Evolutionary conservation across 208 protist species (phyloP).

Genomic region (Crithidia fasciculata): DNA sequence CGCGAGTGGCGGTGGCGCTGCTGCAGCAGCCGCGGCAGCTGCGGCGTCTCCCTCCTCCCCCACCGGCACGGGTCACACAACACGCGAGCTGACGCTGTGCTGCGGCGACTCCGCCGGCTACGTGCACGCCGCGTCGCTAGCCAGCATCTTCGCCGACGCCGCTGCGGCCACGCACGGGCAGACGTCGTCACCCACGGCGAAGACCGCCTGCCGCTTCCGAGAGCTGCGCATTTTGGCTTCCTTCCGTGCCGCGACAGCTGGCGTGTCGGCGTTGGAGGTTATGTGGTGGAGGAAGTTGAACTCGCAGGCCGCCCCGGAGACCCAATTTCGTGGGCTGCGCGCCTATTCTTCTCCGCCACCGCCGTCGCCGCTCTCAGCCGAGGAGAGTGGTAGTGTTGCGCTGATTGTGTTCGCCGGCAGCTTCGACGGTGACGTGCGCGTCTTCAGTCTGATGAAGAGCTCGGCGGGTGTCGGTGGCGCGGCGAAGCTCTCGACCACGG

Average conservation of each 20-base stretch:
- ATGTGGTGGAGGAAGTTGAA: background rate
- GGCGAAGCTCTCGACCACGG: background rate
- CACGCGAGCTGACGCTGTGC: slow-evolving; percentile 13
- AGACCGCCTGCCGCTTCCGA: too few relatives aligned
- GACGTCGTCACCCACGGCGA: too few relatives aligned
- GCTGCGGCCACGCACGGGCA: background rate
- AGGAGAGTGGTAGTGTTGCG: too few relatives aligned
- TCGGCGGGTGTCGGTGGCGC: background rate
- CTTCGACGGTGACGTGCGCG: slow-evolving; percentile 66
- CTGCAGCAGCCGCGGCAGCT: background rate
- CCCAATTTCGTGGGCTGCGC: too few relatives aligned
- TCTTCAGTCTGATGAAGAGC: slow-evolving; percentile 46
- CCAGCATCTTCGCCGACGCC: slow-evolving; percentile 11
- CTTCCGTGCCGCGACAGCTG: slow-evolving; percentile 29
- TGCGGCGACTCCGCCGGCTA: slow-evolving; percentile 33
- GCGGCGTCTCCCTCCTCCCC: slow-evolving; percentile 1
- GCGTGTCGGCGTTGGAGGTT: slow-evolving; percentile 22
- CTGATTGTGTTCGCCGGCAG: slow-evolving; percentile 52
- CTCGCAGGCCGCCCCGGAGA: too few relatives aligned
- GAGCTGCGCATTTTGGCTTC: slow-evolving; percentile 23
- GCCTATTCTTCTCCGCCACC: background rate
- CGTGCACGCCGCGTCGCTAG: slow-evolving; percentile 26
- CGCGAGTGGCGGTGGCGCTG: background rate
- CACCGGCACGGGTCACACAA: background rate
- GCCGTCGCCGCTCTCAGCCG: background rate